A percentile compares a stretch with the other conserved stretches of the same genome.
phyloP scores from a whole-genome alignment of 139 green algal species.

The Closterium sp. region DNA sequence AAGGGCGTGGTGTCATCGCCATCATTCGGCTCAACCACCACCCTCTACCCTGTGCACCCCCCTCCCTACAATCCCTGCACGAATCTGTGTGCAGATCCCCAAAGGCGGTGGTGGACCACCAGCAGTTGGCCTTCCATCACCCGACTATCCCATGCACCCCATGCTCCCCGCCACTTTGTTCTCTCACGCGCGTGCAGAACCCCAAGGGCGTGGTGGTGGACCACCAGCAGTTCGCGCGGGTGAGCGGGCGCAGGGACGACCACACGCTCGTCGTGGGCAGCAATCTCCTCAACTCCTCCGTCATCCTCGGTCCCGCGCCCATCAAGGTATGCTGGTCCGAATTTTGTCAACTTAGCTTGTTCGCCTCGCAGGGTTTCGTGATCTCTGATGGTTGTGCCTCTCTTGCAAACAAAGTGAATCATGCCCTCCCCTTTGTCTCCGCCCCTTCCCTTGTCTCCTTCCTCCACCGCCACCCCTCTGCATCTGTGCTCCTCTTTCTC shows the following conservation, averaged over 20 bases:
- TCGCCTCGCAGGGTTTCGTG: neutral
- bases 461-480: neutral
- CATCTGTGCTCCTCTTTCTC: neutral
- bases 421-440: neutral
- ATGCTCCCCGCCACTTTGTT: neutral
- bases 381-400: neutral
- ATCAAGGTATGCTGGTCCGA: neutral
- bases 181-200: neutral
- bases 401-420: neutral
- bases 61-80: too few relatives aligned
- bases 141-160: too few relatives aligned
- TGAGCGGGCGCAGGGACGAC: constrained; percentile 16
- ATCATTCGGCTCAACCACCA: too few relatives aligned
- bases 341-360: neutral
- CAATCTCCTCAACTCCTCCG: constrained; percentile 25
- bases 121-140: too few relatives aligned
- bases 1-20: too few relatives aligned
- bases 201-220: constrained; percentile 32
- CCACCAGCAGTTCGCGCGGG: constrained; percentile 28
- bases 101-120: too few relatives aligned
- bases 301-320: constrained; percentile 15
- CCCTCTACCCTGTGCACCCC: too few relatives aligned
- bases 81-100: too few relatives aligned
- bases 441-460: neutral
- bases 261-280: constrained; percentile 35